A percentile compares a stretch with the other conserved stretches of the same genome.
Conservation (phyloP, 768 basidiomycete species). For the Suillus sp. region DNA sequence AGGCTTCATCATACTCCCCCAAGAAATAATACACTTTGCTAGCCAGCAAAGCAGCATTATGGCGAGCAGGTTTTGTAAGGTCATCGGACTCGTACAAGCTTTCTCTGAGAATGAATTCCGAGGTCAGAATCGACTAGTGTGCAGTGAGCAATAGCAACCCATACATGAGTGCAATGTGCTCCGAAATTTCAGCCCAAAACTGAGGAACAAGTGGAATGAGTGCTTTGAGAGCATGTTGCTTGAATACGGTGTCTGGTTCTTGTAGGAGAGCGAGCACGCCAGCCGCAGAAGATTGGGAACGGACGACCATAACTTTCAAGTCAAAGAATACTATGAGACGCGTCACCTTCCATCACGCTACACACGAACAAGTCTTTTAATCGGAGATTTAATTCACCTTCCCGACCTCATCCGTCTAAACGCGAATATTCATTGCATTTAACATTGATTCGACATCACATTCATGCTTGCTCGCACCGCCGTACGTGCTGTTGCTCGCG, state of each 20-base stretch:
- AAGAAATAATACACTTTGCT: conserved; percentile 99
- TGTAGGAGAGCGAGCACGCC: conserved; percentile 90
- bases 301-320: conserved; percentile 57
- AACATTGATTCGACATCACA: conserved; percentile 36
- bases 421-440: conserved; percentile 26
- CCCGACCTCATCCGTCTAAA: conserved; percentile 30
- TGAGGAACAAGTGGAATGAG: conserved; percentile 84
- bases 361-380: conserved; percentile 25
- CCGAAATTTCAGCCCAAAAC: conserved; percentile 99
- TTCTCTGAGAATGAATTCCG: conserved; percentile 58
- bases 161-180: conserved; percentile 87
- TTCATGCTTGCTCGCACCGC: conserved; percentile 51
- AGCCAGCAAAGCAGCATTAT: conserved; percentile 87
- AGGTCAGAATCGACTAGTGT: conserved; percentile 16
- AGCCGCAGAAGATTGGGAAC: conserved; percentile 78
- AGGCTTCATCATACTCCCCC: conserved; percentile 92
- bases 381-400: conserved; percentile 29
- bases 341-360: conserved; percentile 49
- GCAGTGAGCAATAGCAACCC: conserved; percentile 33
- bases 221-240: conserved; percentile 86
- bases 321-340: conserved; percentile 30
- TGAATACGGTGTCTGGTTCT: conserved; percentile 85
- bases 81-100: conserved; percentile 83
- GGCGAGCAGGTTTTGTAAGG: conserved; percentile 70
- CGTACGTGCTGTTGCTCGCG: conserved; percentile 50